Conservation (phyloP, 129 eudicot species). For the Flaveria ramosissima region DNA sequence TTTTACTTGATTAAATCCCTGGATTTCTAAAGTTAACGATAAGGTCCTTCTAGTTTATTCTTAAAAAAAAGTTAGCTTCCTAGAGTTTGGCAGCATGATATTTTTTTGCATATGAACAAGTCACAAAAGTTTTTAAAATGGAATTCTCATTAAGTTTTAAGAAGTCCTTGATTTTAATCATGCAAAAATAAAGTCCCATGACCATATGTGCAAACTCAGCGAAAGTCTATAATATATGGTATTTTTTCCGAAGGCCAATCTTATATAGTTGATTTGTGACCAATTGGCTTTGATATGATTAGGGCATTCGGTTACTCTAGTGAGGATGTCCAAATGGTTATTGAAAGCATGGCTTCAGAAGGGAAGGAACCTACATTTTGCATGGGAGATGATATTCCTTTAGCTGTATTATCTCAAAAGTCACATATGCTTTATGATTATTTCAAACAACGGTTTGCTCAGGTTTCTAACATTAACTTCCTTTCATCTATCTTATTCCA, state of each 20-base stretch:
- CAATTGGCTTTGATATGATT: constrained; percentile 23
- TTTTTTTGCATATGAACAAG: background rate
- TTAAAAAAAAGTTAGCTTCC: background rate
- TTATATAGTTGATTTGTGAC: constrained; percentile 19
- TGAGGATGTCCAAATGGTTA: constrained; percentile 99
- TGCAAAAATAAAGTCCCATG: background rate
- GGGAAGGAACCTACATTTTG: constrained; percentile 99
- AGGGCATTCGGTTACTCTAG: constrained; percentile 99
- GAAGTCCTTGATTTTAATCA: background rate
- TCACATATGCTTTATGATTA: constrained; percentile 95
- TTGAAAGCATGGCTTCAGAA: constrained; percentile 96
- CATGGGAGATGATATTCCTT: constrained; percentile 99
- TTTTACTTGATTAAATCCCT: background rate
- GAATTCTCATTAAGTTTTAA: background rate
- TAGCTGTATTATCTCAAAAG: constrained; percentile 80
- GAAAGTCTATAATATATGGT: background rate
- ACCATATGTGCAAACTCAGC: background rate
- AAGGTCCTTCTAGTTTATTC: background rate
- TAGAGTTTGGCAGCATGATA: background rate
- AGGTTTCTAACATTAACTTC: constrained; percentile 46
- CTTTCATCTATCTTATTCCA: constrained; percentile 6
- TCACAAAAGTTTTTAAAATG: background rate
- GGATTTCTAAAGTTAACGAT: background rate
- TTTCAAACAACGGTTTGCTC: constrained; percentile 99
- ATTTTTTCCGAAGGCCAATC: background rate